Evolutionary conservation across 257 asterid genomes (phyloP), one percentile per base, ranked within the genome.

Genomic region (Nicotiana undulata): DNA sequence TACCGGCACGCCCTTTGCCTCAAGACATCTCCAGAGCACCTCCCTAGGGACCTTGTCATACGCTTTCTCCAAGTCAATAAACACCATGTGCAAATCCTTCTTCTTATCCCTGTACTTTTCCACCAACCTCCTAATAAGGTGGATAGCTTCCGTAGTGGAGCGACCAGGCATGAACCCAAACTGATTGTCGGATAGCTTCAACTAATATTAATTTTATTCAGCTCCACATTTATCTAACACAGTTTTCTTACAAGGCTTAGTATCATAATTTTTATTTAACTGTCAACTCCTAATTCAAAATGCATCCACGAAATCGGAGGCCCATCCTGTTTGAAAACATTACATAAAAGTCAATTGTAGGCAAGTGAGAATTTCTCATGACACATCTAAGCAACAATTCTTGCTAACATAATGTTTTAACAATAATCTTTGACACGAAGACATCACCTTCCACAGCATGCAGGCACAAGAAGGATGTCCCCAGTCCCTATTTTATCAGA

Each of bases 361-460:
- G 78, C 60, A 46, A 72, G 60, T 22, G 40, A 72, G 40, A 46
- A 49, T 67, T 24, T 22, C 34, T 72, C 59, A 46, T 72, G 22
- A 46, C 9, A 72, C 60, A 72, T 46, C 24, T 24, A 72, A 72
- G 78, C 78, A 72, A 17, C 15, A 24, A 13, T 7, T 29, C 40
- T 72, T 46, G 40, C 15, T 72, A 72, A 72, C 26, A 46, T 15
- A 72, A 46, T 46, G 78, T 18, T n/a, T 40, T 46, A 55, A 12
- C 60, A 72, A 22, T 46, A 44, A 24, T 72, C 78, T 72, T 72
- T 46, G 60, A 72, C 16, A 80, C 68, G 60, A 49, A 68, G 79
- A 72, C 28, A 77, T 63, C 83, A 95, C 98, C 99, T 95, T 92
- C 99, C 98, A 80, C 99, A 93, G 88, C 98, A 95, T 80, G 88